These are phyloP conservation scores for Aspergillus bertholletiae DNA, from an alignment of 495 filamentous ascomycete species.

Conservation along the genomic window DNA sequence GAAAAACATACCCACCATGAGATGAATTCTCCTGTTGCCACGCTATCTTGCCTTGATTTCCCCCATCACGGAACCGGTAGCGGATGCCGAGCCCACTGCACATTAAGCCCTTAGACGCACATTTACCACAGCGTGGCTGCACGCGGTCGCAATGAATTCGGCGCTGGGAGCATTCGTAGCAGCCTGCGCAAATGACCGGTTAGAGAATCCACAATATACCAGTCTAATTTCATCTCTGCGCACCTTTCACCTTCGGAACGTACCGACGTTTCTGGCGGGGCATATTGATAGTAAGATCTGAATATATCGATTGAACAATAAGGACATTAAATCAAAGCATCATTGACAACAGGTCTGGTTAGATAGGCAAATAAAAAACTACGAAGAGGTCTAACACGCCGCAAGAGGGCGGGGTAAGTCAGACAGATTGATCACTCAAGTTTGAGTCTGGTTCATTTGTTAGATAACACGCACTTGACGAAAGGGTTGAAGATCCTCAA, in stretches of 20 bases:
- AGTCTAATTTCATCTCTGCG: background rate
- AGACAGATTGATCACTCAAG: too few relatives aligned
- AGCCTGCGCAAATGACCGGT: background rate
- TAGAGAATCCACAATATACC: background rate
- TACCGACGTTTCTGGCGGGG: slow-evolving; percentile 5
- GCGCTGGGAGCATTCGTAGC: slow-evolving; percentile 13
- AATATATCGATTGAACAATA: background rate
- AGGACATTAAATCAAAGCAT: background rate
- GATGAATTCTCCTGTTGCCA: background rate
- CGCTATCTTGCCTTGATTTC: background rate
- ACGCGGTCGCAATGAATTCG: slow-evolving; percentile 11
- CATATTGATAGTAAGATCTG: background rate
- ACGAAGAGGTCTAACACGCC: background rate
- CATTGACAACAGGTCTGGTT: background rate
- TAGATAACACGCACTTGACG: too few relatives aligned
- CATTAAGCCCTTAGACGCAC: background rate
- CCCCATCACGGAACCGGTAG: slow-evolving; percentile 4
- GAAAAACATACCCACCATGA: background rate
- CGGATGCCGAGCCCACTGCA: slow-evolving; percentile 11
- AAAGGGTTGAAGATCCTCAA: too few relatives aligned
- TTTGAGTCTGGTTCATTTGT: too few relatives aligned
- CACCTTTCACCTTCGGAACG: slow-evolving; percentile 8
- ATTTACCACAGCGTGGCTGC: slow-evolving; percentile 9
- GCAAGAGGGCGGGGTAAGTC: background rate
- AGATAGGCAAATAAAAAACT: background rate